Evolutionary conservation across 2,329 filamentous ascomycete genomes (phyloP).

Genomic region (Epichloe festucae): DNA sequence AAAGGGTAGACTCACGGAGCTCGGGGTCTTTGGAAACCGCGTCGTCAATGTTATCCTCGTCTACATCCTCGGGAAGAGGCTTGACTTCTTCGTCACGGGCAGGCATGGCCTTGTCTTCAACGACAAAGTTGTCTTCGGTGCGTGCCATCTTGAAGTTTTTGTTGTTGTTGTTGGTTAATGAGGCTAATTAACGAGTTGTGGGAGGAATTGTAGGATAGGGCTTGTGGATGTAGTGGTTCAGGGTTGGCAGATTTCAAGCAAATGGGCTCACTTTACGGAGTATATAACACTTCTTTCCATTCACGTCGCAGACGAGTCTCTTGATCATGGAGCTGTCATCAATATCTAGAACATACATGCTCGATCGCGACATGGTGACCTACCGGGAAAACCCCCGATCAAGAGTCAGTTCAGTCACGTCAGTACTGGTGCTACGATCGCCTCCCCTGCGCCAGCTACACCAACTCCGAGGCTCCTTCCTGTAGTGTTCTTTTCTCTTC

Average conservation of each 20-base stretch:
- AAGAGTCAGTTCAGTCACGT: neutral
- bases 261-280: too few species aligned
- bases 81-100: constrained; percentile 1
- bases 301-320: too few species aligned
- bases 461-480: neutral
- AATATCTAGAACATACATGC: neutral
- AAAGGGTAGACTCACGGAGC: neutral
- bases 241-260: too few species aligned
- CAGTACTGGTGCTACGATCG: neutral
- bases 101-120: neutral
- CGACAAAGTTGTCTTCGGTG: constrained; percentile 1
- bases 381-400: neutral
- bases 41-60: constrained; percentile 1
- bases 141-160: neutral
- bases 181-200: neutral
- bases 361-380: neutral
- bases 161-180: neutral
- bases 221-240: too few species aligned
- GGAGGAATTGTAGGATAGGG: too few species aligned
- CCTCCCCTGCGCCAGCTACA: neutral
- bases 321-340: neutral
- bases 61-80: constrained; percentile 3
- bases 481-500: neutral
- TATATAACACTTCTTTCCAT: too few species aligned
- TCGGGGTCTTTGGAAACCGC: constrained; percentile 2